Base-by-base conservation (phyloP, 2,329 filamentous ascomycete genomes). In the Ophiognomonia clavigignenti-juglandacearum region DNA sequence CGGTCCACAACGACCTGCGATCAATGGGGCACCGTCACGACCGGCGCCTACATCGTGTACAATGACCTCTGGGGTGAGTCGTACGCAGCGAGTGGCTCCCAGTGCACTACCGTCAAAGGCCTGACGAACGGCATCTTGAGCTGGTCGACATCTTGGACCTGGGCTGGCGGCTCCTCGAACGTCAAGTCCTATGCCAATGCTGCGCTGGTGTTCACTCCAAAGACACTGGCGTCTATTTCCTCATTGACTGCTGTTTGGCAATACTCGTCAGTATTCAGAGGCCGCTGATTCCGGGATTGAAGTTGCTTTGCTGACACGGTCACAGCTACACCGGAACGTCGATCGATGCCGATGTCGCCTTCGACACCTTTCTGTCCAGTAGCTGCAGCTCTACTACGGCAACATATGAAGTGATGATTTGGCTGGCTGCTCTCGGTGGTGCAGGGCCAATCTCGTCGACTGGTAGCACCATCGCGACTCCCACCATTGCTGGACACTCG, bases 381-480 rank as follows among this genome's bases (percentile, higher is more conserved):
- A 68, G 71, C 11, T 68, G 68, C n/a, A 64, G 71, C 1, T 45
- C 43, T 5, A 61, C 60, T 34, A 58, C 46, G 2, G 57, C 72
- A 18, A 65, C 78, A 56, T 81, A 80, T 59, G 80, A 84, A 63
- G 71, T 84, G 59, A 84, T 84, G 80, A 70, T 84, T 57, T 84
- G 80, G 80, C 67, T 82, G 35, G 74, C 68, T 3, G 70, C 72
- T 3, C 66, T 78, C 34, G 80, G 79, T 18, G 78, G 77, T 43
- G 78, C 78, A 1, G 75, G 75, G 0, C 78, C 80, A 26, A 82
- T 83, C 65, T 73, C 71, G 36, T 56, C 61, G 32, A 73, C 66
- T 7, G 78, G 78, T 44, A 69, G 64, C 23, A 54, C 75, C 4
- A 69, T 82, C 53, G 77, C 74, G 3, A 79, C 70, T 1, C 67